Evolutionary conservation across 2,329 filamentous ascomycete genomes (phyloP), one percentile per base, ranked within the genome.

Genomic region (Venturia carpophila): DNA sequence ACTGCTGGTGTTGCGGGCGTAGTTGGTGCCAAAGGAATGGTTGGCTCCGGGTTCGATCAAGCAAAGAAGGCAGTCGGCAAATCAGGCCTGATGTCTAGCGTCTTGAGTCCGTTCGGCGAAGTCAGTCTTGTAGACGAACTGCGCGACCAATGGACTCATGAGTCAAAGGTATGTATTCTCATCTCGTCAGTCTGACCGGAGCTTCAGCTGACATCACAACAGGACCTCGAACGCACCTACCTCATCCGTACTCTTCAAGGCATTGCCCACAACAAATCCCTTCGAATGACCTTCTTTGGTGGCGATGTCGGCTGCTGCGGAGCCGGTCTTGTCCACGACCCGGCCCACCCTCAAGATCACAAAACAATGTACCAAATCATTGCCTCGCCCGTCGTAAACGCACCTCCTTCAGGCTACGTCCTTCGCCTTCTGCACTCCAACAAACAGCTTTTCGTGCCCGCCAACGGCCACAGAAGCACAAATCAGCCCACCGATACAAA

Each of bases 341-440:
- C 94, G 0, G 84, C 89, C 24, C 91, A 94, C 74, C 93, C 93
- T 0, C 87, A 86, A 47, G 92, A 97, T 76, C 92, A 97, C 82
- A 99, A 97, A 79, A 97, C 94, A 37, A 99, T 99, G 93, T 99
- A 97, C 79, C 94, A 99, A 76, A 84, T 99, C 74, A 97, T 97
- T 74, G 88, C 92, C 1, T 92, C 92, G 3, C 87, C 92, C 7
- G 91, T 99, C 67, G 93, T 97, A 64, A 95, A 96, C 60, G 89
- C 90, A 0, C 93, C 94, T 0, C 89, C 91, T 1, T 84, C 88
- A 60, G 85, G 84, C 69, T 96, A 97, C 77, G 87, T 97, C 52
- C 83, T 97, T 70, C 95, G 95, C 75, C 84, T 99, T 72, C 86
- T 99, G n/a, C 92, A 97, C 81, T 94, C 89, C 80, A 93, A 92